Evolutionary conservation across 2,329 filamentous ascomycete genomes (phyloP), one percentile per base, ranked within the genome.

Genomic region (Hortaea werneckii): DNA sequence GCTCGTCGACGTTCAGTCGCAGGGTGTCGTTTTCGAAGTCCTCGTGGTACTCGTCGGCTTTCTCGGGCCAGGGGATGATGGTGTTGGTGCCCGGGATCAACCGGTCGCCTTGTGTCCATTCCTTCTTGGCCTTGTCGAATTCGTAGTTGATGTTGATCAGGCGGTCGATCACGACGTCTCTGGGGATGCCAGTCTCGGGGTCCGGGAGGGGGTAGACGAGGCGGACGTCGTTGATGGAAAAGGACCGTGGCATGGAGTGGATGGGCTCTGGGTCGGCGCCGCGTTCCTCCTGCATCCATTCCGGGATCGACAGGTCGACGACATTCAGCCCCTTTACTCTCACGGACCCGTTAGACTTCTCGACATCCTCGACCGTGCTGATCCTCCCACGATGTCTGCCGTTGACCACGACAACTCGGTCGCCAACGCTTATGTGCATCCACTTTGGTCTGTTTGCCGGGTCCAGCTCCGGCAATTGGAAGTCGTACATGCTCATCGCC

Each of bases 371-470:
- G 39, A 96, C 78, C n/a, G 70, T 69, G 42, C 86, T 85, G 66
- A 98, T 92, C 69, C 83, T 86, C 58, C 88, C 88, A 69, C 82
- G 84, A 59, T 92, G 85, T 32, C 75, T 76, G 6, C 90, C 89
- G 50, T 83, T 79, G 44, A 87, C 68, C 48, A 96, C 69, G 44
- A 90, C 85, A 29, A 95, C 88, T 49, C 92, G 78, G 66, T 96
- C 92, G 5, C 82, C 80, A 54, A 65, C 62, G 54, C 62, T 58
- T 28, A 74, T 63, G 11, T 60, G 60, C 28, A 46, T 51, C 42
- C 58, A 58, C 44, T 62, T 54, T 35, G 49, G 49, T 35, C 51
- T 50, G 40, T 49, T 40, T 38, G 54, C 43, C 38, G 54, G 41
- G 44, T 53, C 50, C 45, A 54, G 46, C 54, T 60, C 49, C 51